Conservation (phyloP, 257 asterid species). For the Craterostigma plantagineum region DNA sequence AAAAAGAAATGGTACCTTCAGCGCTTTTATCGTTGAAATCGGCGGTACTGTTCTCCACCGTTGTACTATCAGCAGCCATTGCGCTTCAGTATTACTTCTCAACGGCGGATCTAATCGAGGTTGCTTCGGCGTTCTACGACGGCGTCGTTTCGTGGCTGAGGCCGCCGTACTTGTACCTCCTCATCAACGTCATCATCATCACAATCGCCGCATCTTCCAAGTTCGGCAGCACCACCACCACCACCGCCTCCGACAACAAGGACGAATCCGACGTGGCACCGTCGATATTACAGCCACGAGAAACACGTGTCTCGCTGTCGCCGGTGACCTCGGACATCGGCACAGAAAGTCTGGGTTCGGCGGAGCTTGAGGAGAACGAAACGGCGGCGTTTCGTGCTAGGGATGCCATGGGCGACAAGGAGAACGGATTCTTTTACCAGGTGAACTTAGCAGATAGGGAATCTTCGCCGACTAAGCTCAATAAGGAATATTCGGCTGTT, state of each 20-base stretch:
- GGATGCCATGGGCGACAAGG: constrained; percentile 19
- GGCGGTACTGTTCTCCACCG: no score
- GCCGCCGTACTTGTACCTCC: constrained; percentile 71
- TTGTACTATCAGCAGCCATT: no score
- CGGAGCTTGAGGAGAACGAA: no score
- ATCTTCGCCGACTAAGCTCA: constrained; percentile 13
- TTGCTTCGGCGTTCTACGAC: constrained; percentile 20
- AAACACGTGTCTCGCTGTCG: no score
- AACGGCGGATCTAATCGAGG: no score
- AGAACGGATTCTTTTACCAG: constrained; percentile 23
- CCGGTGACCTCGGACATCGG: no score
- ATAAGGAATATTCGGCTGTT: constrained; percentile 4
- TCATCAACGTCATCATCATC: constrained; percentile 67
- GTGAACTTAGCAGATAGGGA: constrained; percentile 8
- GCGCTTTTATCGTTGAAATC: no score
- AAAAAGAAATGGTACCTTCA: no score
- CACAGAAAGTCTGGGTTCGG: neutral
- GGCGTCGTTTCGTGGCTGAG: constrained; percentile 49
- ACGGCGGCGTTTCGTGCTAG: no score
- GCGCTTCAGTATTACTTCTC: no score
- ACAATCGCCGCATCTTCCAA: constrained; percentile 62
- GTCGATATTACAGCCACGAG: neutral
- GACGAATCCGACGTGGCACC: neutral
- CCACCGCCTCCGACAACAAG: neutral
- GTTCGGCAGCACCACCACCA: constrained; percentile 12